phyloP scores from a whole-genome alignment of 2,329 filamentous ascomycete genomes.

The Beauveria brongniartii region DNA sequence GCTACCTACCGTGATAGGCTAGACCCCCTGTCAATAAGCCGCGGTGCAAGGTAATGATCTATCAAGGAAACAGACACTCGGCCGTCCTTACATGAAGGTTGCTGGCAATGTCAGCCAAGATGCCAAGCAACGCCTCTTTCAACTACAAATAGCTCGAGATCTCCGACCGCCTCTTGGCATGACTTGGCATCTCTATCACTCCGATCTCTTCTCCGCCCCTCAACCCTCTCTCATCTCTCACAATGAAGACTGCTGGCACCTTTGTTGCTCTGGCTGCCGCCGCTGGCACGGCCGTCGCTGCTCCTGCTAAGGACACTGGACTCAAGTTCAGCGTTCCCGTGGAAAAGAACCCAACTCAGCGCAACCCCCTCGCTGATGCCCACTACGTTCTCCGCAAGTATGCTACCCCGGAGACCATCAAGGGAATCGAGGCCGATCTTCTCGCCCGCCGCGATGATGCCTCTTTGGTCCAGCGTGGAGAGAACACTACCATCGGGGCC shows the following conservation, averaged over 20 bases:
- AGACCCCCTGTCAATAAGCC: background rate
- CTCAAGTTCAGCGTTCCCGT: conserved; percentile 3
- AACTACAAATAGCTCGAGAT: conserved; percentile 1
- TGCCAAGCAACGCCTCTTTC: background rate
- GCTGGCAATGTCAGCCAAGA: background rate
- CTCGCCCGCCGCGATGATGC: background rate
- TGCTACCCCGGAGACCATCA: background rate
- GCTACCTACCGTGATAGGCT: conserved; percentile 1
- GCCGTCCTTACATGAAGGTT: background rate
- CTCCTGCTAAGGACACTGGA: background rate
- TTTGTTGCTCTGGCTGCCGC: conserved; percentile 7
- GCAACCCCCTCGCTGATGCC: background rate
- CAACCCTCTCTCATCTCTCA: background rate
- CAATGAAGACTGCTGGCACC: conserved; percentile 6
- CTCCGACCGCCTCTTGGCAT: conserved; percentile 1
- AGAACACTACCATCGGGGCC: conserved; percentile 4
- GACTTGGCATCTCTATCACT: background rate
- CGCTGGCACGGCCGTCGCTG: background rate
- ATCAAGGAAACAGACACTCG: background rate
- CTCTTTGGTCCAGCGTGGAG: background rate
- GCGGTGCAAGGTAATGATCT: background rate
- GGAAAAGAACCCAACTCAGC: background rate
- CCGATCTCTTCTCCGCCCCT: background rate
- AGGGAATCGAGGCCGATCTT: background rate
- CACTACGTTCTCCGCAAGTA: conserved; percentile 5